These are phyloP conservation scores for Penicillium rolfsii DNA, from an alignment of 2,329 filamentous ascomycete species.

Conservation along the genomic window DNA sequence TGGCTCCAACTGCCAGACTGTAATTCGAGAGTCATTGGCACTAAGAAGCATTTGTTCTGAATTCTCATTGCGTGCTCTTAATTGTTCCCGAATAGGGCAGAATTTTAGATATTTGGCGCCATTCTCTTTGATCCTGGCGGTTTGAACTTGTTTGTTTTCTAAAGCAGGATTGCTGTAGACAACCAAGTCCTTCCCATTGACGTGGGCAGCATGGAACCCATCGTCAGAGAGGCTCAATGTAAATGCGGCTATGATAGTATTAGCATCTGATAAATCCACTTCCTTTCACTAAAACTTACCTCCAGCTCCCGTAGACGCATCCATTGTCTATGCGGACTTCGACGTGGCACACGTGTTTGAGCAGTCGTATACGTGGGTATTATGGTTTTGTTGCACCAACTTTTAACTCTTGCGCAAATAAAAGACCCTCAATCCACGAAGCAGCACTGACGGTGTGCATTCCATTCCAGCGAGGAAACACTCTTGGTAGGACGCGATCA, in stretches of 20 bases:
- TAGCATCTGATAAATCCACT: not conserved
- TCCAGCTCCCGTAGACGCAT: constrained; percentile 30
- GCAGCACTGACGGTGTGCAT: not conserved
- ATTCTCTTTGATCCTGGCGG: constrained; percentile 39
- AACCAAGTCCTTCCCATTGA: constrained; percentile 38
- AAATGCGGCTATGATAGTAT: constrained; percentile 18
- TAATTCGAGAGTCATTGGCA: constrained; percentile 40
- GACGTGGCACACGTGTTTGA: constrained; percentile 3
- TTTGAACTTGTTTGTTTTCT: constrained; percentile 37
- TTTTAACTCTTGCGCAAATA: not conserved
- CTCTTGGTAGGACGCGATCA: not conserved
- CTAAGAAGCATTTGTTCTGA: constrained; percentile 40
- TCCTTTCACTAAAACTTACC: constrained; percentile 23
- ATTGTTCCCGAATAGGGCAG: constrained; percentile 19
- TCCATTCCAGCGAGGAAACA: not conserved
- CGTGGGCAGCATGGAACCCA: constrained; percentile 34
- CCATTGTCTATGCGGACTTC: constrained; percentile 31
- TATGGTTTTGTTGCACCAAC: not conserved
- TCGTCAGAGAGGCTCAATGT: constrained; percentile 36
- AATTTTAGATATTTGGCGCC: constrained; percentile 38
- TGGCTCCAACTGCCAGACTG: constrained; percentile 43
- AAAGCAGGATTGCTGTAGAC: constrained; percentile 37
- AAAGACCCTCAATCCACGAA: not conserved
- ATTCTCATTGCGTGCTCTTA: constrained; percentile 7
- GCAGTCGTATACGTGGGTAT: not conserved